Conservation (phyloP, 495 filamentous ascomycete species). For the Hypoxylon crocopeplum region DNA sequence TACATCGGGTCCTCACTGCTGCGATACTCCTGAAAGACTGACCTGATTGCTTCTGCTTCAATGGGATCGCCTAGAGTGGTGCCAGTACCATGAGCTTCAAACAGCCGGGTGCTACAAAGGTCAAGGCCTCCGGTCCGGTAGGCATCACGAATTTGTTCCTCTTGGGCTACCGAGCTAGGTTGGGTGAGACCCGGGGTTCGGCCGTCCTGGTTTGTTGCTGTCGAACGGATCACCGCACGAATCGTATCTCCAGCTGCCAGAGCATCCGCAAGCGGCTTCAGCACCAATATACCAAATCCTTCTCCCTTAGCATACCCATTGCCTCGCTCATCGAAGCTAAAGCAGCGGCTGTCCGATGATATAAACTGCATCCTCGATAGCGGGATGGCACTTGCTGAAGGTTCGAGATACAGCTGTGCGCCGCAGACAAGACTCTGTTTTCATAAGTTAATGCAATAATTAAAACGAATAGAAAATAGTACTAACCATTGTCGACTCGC, state of each 20-base stretch:
- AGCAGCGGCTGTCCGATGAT: neutral
- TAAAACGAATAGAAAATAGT: neutral
- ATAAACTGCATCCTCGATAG: neutral
- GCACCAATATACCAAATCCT: neutral
- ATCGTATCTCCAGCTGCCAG: neutral
- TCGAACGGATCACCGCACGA: neutral
- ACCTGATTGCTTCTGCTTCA: slow-evolving; percentile 37
- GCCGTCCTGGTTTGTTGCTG: neutral
- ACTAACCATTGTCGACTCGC: neutral
- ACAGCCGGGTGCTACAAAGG: neutral
- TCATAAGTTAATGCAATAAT: too few relatives aligned
- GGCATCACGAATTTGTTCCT: neutral
- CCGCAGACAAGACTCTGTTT: neutral
- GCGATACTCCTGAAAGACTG: neutral
- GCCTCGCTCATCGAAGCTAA: neutral
- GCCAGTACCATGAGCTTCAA: slow-evolving; percentile 51
- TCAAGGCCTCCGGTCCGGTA: neutral
- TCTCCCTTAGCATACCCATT: neutral
- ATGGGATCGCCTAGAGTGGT: slow-evolving; percentile 56
- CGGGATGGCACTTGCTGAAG: neutral
- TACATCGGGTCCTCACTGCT: neutral
- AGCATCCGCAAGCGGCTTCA: neutral
- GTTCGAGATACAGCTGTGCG: neutral
- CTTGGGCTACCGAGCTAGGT: neutral
- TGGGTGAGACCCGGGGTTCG: neutral